Evolutionary conservation across 768 basidiomycete genomes (phyloP), one percentile per base, ranked within the genome.

Genomic region (Hericium alpestre): DNA sequence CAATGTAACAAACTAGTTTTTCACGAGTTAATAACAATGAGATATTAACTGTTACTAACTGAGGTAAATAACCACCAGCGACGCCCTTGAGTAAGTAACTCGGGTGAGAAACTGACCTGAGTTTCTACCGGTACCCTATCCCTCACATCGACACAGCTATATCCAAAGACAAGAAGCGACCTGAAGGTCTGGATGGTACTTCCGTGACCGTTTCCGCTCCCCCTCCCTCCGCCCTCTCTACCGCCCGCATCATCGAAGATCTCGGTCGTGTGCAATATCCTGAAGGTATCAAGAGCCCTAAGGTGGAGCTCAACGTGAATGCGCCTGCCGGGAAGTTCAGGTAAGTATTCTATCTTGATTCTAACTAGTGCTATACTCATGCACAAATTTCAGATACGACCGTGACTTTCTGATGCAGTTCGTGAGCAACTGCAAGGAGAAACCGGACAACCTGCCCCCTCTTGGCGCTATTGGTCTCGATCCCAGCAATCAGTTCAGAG

Each of bases 321-420:
- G 87, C 85, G 6, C 82, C 85, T 71, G 83, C 90, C 56, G 93
- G 93, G 64, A 94, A 92, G 71, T 95, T 92, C 76, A 82, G 86
- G 90, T 90, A 71, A 59, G 65, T 65, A 20, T 16, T 32, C 3
- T 50, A 12, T 22, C 8, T 27, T 56, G 6, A 43, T 32, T 56
- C 59, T 37, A 38, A 32, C 25, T 54, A 7, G 51, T 32, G 27
- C 8, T 37, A 16, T 51, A 56, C 50, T 27, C 10, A 16, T 56
- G 18, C 13, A 13, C 11, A n/a, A 56, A 23, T 51, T 39, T 22
- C 59, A 92, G 95, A 65, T 99, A 99, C 69, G 93, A 97, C 69
- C 92, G 94, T 38, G 92, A 94, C 18, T 99, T 99, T 82, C 79
- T 99, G 23, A 72, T 99, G 58, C 95, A 99, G 68, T 99, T 99